Evolutionary conservation across 1,284 basidiomycete genomes (phyloP), one percentile per base, ranked within the genome.

Genomic region (Sutorius eximius): DNA sequence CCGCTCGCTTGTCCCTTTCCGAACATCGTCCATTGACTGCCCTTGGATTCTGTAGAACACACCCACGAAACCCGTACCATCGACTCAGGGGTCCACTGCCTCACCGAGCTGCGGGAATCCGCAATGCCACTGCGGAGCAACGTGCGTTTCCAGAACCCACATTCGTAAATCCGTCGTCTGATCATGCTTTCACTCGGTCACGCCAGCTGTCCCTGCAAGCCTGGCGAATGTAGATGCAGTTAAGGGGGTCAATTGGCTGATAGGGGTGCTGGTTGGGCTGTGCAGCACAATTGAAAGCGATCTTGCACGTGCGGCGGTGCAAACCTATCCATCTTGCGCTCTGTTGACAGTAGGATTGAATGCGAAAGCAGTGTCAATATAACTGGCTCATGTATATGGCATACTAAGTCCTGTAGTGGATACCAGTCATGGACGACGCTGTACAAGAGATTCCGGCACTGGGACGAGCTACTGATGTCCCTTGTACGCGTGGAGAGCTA

Each of bases 41-140:
- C 16, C 32, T 3, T 30, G 38, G 2, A 44, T 27, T 20, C 18
- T 11, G 12, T 34, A 65, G 63, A 45, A 49, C 3, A 20, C 61
- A 22, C 13, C 61, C 6, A 30, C 51, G 12, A 47, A 58, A 30
- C 58, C 58, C 8, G 27, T 45, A 3, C n/a, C 47, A 7, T 36
- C 49, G 0, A 56, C 49, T 27, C 53, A 53, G 43, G 58, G 50
- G 0, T 10, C 53, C 10, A 45, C 47, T 10, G 24, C 24, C 24
- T 27, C 24, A 27, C 46, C 64, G 16, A 52, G 52, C 37, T 66
- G 62, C 33, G 62, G 62, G 38, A 64, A 66, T 20, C 59, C 56
- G 18, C 46, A 36, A 4, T 64, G 62, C 54, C 5, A 29, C 2
- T 66, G 64, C 51, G 61, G 59, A 46, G 13, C 53, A 12, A 53